Base-by-base conservation (phyloP, 129 eudicot genomes). In the Lactuca sativa region DNA sequence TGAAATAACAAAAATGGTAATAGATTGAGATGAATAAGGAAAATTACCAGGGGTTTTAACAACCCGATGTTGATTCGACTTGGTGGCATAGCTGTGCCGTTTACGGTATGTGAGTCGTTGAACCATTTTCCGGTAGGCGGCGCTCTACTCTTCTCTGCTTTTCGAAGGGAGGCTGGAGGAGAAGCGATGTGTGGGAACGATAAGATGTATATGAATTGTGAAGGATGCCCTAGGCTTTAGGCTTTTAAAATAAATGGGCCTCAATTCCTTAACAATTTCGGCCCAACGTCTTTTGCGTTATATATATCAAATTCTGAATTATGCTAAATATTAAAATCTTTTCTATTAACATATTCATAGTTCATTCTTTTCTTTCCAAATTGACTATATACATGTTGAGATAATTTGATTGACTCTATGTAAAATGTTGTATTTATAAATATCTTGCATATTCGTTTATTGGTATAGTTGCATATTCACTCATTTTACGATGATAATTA, bases 31-130 rank as follows among this genome's bases (percentile, higher is more conserved):
- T 14, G 9, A 40, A 31, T 52, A 33, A 41, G 4, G 51, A 59
- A 34, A 13, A 58, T 64, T 73, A 87, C 95, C 95, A 13, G 95
- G 95, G 62, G 95, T 88, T 74, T 84, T 88, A 68, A 86, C 89
- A 60, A 86, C 78, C 60, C 92, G 47, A 40, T 83, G 88, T 38
- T 86, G 88, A 64, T 86, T 86, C 6, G 92, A 86, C 64, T 83
- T 86, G 74, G 91, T 86, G 60, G 91, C 91, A 63, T 86, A 86
- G 16, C 92, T 86, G 71, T 86, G 93, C 37, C 93, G 59, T 43
- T 69, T 81, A 8, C 93, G 82, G 72, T 86, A 86, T 0, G 89
- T 83, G 1, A 86, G 80, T 41, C 93, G 74, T 65, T 86, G 93
- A 54, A 78, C 77, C 82, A 71, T 78, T 78, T 53, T 64, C 70